Conservation (phyloP, 2,329 filamentous ascomycete genomes). For the Calonectria pauciramosa region DNA sequence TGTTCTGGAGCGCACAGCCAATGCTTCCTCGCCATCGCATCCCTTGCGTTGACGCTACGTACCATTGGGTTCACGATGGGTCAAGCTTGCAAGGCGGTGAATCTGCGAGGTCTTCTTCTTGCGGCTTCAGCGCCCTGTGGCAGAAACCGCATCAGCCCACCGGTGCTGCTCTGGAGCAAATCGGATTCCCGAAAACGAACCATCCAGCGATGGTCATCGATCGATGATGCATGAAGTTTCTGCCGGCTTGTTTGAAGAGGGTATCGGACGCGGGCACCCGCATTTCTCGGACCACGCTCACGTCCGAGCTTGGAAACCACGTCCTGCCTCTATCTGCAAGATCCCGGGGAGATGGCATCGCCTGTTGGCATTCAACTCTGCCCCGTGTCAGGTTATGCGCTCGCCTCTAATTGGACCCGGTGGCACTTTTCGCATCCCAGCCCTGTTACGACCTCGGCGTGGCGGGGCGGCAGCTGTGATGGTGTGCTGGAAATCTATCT, state of each 20-base stretch:
- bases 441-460: conserved; percentile 38
- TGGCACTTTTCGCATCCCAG: conserved; percentile 24
- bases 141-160: conserved; percentile 6
- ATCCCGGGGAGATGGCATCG: conserved; percentile 39
- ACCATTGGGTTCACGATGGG: conserved; percentile 4
- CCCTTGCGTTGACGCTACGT: conserved; percentile 41
- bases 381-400: conserved; percentile 30
- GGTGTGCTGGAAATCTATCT: conserved; percentile 34
- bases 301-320: conserved; percentile 37
- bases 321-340: conserved; percentile 37
- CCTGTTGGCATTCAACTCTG: conserved; percentile 37
- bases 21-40: conserved; percentile 29
- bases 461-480: conserved; percentile 36
- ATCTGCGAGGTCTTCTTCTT: conserved; percentile 32
- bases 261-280: conserved; percentile 32
- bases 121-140: not conserved
- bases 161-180: conserved; percentile 15
- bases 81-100: conserved; percentile 42
- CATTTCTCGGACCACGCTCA: conserved; percentile 38
- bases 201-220: conserved; percentile 2
- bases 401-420: conserved; percentile 31
- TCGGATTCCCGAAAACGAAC: conserved; percentile 22
- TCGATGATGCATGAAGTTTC: conserved; percentile 33
- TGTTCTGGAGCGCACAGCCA: conserved; percentile 15
- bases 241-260: conserved; percentile 27